These are phyloP conservation scores for Periglandula ipomoeae DNA, from an alignment of 2,329 filamentous ascomycete genomes.

Conservation along the genomic window DNA sequence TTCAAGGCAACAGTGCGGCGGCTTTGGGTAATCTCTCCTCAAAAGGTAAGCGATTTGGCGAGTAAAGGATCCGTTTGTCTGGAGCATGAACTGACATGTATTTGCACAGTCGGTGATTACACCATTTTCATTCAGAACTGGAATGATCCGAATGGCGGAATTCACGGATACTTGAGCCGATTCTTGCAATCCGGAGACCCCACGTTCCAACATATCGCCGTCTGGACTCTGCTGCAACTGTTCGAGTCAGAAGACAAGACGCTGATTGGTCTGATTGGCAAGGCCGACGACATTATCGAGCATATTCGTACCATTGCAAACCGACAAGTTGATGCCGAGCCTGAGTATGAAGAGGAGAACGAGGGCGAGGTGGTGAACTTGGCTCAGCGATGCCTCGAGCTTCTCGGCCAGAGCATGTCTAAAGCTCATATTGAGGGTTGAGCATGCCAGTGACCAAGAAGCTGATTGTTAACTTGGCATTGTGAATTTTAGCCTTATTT, in stretches of 20 bases:
- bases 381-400: constrained; percentile 80
- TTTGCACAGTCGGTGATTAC: constrained; percentile 75
- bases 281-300: constrained; percentile 82
- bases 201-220: constrained; percentile 98
- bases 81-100: neutral
- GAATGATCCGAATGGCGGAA: constrained; percentile 84
- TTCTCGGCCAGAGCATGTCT: constrained; percentile 65
- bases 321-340: constrained; percentile 77
- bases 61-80: neutral
- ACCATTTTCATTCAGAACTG: constrained; percentile 92
- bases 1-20: constrained; percentile 95
- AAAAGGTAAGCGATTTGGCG: constrained; percentile 57
- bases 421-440: constrained; percentile 79
- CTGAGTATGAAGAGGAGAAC: constrained; percentile 79
- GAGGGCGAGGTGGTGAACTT: constrained; percentile 89
- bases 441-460: constrained; percentile 2
- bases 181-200: constrained; percentile 92
- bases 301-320: constrained; percentile 90
- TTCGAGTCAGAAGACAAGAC: constrained; percentile 90
- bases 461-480: neutral
- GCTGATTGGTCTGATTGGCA: constrained; percentile 79
- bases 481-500: too few relatives aligned
- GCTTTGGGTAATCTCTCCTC: constrained; percentile 92
- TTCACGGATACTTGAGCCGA: constrained; percentile 87
- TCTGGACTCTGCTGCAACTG: constrained; percentile 93